Base-by-base conservation (phyloP, 164 flowering plant genomes). In the Platanus orientalis region DNA sequence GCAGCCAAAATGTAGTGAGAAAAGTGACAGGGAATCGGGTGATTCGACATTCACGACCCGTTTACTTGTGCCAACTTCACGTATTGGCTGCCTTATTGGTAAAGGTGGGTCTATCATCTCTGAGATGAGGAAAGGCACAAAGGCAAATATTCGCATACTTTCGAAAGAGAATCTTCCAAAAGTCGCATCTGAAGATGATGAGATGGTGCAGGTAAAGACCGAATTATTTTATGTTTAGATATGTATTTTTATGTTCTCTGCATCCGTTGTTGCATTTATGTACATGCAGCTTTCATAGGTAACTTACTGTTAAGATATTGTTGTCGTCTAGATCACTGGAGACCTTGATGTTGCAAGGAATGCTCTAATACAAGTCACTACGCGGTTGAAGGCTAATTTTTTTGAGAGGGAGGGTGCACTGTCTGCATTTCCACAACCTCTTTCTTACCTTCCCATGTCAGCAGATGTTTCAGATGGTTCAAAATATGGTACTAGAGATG, bases 31-130 rank as follows among this genome's bases (percentile, higher is more conserved):
- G 70, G 97, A 92, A 54, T 85, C 96, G 28, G 96, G 96, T 58
- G 77, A 86, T 24, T 47, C 81, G 52, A 75, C 87, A 51, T 84
- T 71, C 67, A 88, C 92, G 0, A 92, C 94, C 19, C 90, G 97
- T 44, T 64, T 95, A 36, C 92, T 95, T 57, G 99, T 95, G 64
- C 92, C 97, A 36, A 69, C 89, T 7, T 82, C 97, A 34, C 82
- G 89, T 28, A 86, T 95, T 78, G 99, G 97, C 50, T 89, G 96
- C 75, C 88, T 95, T 50, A 84, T 92, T 73, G 99, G 99, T 27
- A 95, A 88, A 84, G 96, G 96, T 53, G 99, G 99, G 55, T 66
- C 90, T 48, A 88, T 95, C 40, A 83, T 95, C 40, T 64, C 84
- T 61, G 99, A 95, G 72, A 86, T 95, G 87, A 86, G 97, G 76